phyloP scores from a whole-genome alignment of 2,329 filamentous ascomycete species.

The Fonsecaea nubica region DNA sequence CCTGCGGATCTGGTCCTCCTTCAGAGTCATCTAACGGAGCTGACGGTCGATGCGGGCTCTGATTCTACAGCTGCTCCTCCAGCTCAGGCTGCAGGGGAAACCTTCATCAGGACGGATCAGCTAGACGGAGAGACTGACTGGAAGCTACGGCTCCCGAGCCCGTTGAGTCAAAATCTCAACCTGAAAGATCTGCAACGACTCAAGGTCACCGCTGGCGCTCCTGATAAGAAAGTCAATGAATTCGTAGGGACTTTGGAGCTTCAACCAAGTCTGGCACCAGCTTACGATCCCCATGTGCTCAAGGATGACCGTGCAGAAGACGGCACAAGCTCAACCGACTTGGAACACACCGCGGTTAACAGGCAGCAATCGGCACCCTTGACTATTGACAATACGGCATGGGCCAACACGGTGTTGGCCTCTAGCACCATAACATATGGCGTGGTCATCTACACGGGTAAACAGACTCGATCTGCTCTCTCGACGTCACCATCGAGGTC shows the following conservation, averaged over 20 bases:
- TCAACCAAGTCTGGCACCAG: constrained; percentile 59
- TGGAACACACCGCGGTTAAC: constrained; percentile 26
- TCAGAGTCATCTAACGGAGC: constrained; percentile 70
- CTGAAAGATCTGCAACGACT: constrained; percentile 71
- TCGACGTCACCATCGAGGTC: constrained; percentile 91
- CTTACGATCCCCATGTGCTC: constrained; percentile 54
- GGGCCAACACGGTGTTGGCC: constrained; percentile 96
- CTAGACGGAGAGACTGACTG: constrained; percentile 98
- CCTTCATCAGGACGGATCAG: constrained; percentile 96
- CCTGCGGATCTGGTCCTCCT: constrained; percentile 93
- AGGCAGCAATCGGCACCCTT: constrained; percentile 67
- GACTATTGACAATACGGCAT: constrained; percentile 95
- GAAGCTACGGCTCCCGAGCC: constrained; percentile 90
- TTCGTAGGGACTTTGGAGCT: constrained; percentile 90
- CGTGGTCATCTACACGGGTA: constrained; percentile 91
- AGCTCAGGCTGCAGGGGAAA: constrained; percentile 67
- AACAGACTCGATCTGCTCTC: constrained; percentile 89
- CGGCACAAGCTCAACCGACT: constrained; percentile 18
- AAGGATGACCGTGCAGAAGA: constrained; percentile 41
- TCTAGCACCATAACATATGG: constrained; percentile 89
- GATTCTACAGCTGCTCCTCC: constrained; percentile 24
- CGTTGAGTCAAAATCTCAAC: constrained; percentile 79
- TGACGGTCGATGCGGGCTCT: constrained; percentile 41
- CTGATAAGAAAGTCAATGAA: constrained; percentile 92
- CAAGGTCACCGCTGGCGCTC: constrained; percentile 81